Evolutionary conservation across 192 early-diverging fungal genomes (phyloP).

Genomic region (Umbelopsis isabellina): DNA sequence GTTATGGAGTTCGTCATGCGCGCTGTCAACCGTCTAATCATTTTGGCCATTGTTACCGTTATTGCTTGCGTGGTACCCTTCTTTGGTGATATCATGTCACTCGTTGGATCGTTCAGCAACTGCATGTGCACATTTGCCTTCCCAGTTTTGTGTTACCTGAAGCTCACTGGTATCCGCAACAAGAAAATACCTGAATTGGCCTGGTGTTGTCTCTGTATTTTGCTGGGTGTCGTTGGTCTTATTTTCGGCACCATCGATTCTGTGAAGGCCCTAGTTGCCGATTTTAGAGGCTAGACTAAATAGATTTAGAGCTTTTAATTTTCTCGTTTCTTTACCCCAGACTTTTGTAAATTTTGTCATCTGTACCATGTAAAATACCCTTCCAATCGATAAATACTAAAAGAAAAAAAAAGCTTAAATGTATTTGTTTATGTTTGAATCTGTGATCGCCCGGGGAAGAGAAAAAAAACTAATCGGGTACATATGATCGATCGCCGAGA

Average conservation of each 20-base stretch:
- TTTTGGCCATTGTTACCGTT: constrained; percentile 57
- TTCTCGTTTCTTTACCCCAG: neutral
- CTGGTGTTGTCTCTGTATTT: constrained; percentile 21
- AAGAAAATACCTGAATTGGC: constrained; percentile 45
- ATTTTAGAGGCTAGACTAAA: constrained; percentile 16
- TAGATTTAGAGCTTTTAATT: neutral
- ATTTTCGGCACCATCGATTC: constrained; percentile 34
- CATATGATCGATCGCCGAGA: too few species aligned
- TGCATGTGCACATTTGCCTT: constrained; percentile 81
- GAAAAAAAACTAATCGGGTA: too few species aligned
- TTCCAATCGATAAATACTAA: too few species aligned
- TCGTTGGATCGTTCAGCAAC: constrained; percentile 79
- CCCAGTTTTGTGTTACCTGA: constrained; percentile 77
- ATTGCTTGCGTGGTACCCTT: constrained; percentile 73
- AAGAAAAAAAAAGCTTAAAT: too few species aligned
- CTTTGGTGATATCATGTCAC: constrained; percentile 77
- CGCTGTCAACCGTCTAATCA: constrained; percentile 46
- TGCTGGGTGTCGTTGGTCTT: constrained; percentile 39
- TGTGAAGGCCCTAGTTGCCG: constrained; percentile 18
- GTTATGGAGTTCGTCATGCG: constrained; percentile 46
- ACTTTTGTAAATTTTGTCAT: neutral
- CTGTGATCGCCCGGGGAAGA: too few species aligned
- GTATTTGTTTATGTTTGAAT: too few species aligned
- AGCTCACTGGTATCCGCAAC: constrained; percentile 61
- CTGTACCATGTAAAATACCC: neutral